Evolutionary conservation across 2,329 filamentous ascomycete species (phyloP).

Genomic region (Orbilia blumenaviensis): DNA sequence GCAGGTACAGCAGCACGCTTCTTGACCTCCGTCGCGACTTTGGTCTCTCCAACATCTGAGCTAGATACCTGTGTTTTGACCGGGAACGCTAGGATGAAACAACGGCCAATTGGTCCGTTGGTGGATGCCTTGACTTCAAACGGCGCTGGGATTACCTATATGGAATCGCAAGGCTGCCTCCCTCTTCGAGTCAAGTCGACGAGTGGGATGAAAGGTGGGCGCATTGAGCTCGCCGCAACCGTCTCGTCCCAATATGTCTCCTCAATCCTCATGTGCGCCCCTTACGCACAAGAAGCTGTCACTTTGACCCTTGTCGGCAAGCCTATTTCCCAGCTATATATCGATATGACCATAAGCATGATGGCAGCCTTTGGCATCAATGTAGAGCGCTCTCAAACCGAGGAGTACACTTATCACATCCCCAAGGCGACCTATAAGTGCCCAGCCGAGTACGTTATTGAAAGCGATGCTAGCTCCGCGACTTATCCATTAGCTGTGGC

Average conservation of each 20-base stretch:
- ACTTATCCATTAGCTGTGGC: slow-evolving; percentile 95
- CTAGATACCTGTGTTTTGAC: slow-evolving; percentile 80
- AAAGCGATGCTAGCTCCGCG: slow-evolving; percentile 97
- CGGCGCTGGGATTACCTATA: slow-evolving; percentile 84
- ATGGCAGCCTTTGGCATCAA: slow-evolving; percentile 90
- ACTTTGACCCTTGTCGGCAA: slow-evolving; percentile 92
- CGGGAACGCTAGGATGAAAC: slow-evolving; percentile 95
- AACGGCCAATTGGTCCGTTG: slow-evolving; percentile 88
- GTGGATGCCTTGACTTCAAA: slow-evolving; percentile 89
- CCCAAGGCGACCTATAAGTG: slow-evolving; percentile 84
- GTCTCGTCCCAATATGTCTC: slow-evolving; percentile 99
- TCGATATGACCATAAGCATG: slow-evolving; percentile 99
- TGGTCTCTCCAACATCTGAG: slow-evolving; percentile 73
- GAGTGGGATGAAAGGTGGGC: slow-evolving; percentile 82
- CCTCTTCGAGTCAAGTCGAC: slow-evolving; percentile 84
- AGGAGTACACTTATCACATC: slow-evolving; percentile 92
- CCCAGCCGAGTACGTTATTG: slow-evolving; percentile 84
- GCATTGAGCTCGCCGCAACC: slow-evolving; percentile 91
- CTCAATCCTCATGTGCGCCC: slow-evolving; percentile 93
- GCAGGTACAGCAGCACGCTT: slow-evolving; percentile 96
- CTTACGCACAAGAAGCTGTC: slow-evolving; percentile 93
- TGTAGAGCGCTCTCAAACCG: slow-evolving; percentile 77
- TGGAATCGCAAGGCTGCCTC: slow-evolving; percentile 83
- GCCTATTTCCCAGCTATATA: slow-evolving; percentile 95
- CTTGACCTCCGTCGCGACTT: slow-evolving; percentile 86